Evolutionary conservation across 192 early-diverging fungal genomes (phyloP).

Genomic region (Podila epigama): DNA sequence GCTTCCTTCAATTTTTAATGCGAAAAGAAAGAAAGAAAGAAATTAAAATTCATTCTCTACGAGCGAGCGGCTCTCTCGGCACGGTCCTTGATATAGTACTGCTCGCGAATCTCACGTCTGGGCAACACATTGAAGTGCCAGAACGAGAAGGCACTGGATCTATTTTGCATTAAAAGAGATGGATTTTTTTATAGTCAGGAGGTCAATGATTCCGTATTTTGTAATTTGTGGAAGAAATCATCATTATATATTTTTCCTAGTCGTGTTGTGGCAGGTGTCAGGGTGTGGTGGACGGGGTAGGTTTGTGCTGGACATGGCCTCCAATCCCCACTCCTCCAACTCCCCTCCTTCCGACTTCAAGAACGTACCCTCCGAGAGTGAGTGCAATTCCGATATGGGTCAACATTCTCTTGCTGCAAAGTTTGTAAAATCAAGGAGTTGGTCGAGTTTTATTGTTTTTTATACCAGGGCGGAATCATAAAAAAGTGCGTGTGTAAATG

Average conservation of each 20-base stretch:
- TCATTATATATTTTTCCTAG: neutral
- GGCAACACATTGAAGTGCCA: slow-evolving; percentile 6
- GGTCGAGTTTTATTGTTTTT: too few species aligned
- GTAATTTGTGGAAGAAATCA: too few species aligned
- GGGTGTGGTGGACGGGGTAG: neutral
- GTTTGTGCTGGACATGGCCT: neutral
- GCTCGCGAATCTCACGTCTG: slow-evolving; percentile 1
- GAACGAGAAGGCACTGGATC: slow-evolving; percentile 7
- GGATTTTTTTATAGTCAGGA: neutral
- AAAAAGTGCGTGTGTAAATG: neutral
- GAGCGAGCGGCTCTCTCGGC: neutral
- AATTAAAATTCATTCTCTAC: too few species aligned
- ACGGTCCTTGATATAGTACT: slow-evolving; percentile 12
- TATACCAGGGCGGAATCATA: too few species aligned
- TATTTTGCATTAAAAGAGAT: neutral
- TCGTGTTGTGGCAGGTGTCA: neutral
- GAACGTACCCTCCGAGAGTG: slow-evolving; percentile 17
- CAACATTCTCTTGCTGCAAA: slow-evolving; percentile 32
- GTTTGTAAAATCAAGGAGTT: neutral
- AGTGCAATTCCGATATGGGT: slow-evolving; percentile 20
- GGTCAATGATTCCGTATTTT: too few species aligned
- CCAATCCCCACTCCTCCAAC: too few species aligned
- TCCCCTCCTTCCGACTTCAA: too few species aligned
- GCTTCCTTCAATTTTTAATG: too few species aligned
- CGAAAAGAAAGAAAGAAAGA: too few species aligned